Conservation (phyloP, 345 rosid species). For the Aegle marmelos region DNA sequence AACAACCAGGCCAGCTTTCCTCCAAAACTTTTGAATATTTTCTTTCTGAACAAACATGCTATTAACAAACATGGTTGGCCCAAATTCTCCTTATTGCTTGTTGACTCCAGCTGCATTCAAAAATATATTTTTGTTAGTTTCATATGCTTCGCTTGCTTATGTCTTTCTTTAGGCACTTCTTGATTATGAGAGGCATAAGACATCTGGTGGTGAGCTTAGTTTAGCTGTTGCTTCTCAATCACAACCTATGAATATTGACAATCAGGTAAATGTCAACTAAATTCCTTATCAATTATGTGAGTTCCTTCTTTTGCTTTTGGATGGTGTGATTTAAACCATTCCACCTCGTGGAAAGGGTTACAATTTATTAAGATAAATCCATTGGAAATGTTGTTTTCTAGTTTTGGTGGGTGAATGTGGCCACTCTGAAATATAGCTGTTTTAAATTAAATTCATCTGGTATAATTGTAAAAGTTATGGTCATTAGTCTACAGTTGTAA, state of each 20-base stretch:
- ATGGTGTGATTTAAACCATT: neutral
- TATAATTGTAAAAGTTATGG: no score
- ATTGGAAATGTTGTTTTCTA: neutral
- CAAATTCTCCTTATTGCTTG: neutral
- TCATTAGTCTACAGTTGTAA: no score
- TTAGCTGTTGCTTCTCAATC: slow-evolving; percentile 44
- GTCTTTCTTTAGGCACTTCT: slow-evolving; percentile 64
- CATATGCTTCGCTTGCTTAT: neutral
- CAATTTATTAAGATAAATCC: neutral
- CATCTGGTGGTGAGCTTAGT: slow-evolving; percentile 53
- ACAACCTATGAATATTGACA: slow-evolving; percentile 52
- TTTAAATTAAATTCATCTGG: no score
- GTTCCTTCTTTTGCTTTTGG: slow-evolving; percentile 2
- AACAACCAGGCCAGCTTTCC: neutral
- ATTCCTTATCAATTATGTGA: neutral
- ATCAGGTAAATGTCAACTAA: slow-evolving; percentile 44
- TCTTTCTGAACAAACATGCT: no score
- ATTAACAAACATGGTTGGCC: no score
- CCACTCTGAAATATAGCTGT: no score
- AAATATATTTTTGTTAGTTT: neutral
- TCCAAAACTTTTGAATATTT: neutral
- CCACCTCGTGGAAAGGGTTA: neutral
- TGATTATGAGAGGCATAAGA: slow-evolving; percentile 84
- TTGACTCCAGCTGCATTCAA: neutral
- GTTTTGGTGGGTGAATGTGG: no score